Base-by-base conservation (phyloP, 140 eudicot genomes). In the Bidens hawaiensis region DNA sequence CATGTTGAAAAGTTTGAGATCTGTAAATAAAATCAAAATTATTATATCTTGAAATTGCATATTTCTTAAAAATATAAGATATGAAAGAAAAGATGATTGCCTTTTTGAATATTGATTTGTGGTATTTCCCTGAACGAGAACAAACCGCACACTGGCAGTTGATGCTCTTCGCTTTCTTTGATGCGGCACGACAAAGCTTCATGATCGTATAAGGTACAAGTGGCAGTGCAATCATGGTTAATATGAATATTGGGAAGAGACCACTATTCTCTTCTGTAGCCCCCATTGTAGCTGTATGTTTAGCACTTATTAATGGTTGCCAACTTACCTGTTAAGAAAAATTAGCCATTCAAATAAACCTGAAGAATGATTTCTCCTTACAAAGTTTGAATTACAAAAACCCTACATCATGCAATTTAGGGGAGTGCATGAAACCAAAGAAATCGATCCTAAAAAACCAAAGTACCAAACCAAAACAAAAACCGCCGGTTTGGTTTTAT, bases 171-270 rank as follows among this genome's bases (percentile, higher is more conserved):
- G 80, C 67, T 58, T 90, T 84, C 69, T 90, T 87, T 16, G 94
- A 75, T 71, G 86, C 91, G 43, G 94, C 94, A 68, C 86, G 86
- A 26, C 90, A 77, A 60, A 90, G 64, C 72, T 90, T 83, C 73
- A 82, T 71, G 46, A 90, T 87, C 11, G 98, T 90, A 57, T 90
- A 90, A 30, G 98, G 98, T 52, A 90, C 90, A 53, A 90, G 85
- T 10, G 96, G 94, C 81, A 90, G 61, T 14, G 96, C 98, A 51
- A 90, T 72, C 53, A 87, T 84, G 6, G 98, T 84, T 66, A 90
- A 71, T 50, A 90, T 87, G 45, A 90, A 90, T 53, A 90, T 90
- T 18, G 98, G 98, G 66, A 90, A 90, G 61, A 90, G 74, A 18
- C 83, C 85, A 76, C 89, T 82, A 30, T 80, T 87, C 60, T 90